phyloP scores from a whole-genome alignment of 768 basidiomycete species.

The Sistotremastrum niveocremeum region DNA sequence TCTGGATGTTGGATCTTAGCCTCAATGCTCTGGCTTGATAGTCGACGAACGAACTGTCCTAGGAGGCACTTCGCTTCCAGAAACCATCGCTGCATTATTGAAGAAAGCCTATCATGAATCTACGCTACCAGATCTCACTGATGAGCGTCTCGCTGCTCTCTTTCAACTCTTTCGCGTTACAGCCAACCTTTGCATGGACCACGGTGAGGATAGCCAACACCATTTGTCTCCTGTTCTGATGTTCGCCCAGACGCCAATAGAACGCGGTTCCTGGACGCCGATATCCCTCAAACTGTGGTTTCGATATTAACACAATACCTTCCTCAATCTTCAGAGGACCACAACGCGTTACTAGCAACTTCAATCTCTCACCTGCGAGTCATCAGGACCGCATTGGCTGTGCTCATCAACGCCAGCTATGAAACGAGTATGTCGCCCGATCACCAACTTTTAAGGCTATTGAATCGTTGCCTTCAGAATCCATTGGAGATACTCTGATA shows the following conservation, averaged over 20 bases:
- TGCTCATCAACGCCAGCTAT: constrained; percentile 65
- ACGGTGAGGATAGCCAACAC: constrained; percentile 33
- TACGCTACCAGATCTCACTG: constrained; percentile 23
- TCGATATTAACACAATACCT: constrained; percentile 58
- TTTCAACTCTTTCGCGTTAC: constrained; percentile 64
- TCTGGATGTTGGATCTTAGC: neutral
- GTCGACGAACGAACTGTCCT: constrained; percentile 61
- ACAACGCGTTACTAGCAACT: no score
- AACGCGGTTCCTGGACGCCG: constrained; percentile 52
- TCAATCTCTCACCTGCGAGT: constrained; percentile 49
- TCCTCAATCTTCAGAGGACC: constrained; percentile 24
- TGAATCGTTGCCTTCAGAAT: constrained; percentile 31
- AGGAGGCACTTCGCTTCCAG: constrained; percentile 51
- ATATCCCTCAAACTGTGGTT: constrained; percentile 53
- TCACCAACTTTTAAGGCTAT: neutral
- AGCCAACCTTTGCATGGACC: constrained; percentile 78
- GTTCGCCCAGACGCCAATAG: constrained; percentile 54
- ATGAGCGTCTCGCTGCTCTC: constrained; percentile 34
- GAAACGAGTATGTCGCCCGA: constrained; percentile 31
- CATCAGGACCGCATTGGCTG: constrained; percentile 65
- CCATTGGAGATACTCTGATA: constrained; percentile 53
- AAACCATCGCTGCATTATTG: constrained; percentile 48
- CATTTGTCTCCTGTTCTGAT: constrained; percentile 2
- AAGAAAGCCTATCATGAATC: constrained; percentile 38
- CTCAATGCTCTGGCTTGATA: constrained; percentile 17